These are phyloP conservation scores for Fraxinus anomala DNA, from an alignment of 257 asterid species.

Conservation along the genomic window DNA sequence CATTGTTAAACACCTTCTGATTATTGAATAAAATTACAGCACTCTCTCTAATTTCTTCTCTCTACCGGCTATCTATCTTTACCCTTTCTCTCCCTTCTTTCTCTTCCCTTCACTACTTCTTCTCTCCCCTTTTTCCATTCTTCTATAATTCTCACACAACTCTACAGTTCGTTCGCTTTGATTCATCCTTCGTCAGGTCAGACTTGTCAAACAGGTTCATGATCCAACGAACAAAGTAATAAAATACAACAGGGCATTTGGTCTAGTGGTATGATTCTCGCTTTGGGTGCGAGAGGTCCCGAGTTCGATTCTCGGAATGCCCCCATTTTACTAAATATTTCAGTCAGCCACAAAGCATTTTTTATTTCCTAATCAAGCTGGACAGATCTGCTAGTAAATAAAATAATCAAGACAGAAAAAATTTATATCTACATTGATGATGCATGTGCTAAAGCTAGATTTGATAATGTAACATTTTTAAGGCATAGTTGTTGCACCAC, in stretches of 20 bases:
- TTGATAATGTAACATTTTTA: neutral
- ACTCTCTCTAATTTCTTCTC: neutral
- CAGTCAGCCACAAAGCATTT: neutral
- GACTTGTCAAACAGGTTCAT: neutral
- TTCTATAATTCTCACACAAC: too few relatives aligned
- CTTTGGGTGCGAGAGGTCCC: slow-evolving; percentile 83
- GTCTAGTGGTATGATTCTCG: slow-evolving; percentile 87
- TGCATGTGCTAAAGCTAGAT: neutral
- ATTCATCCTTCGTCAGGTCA: neutral
- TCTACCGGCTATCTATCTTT: too few relatives aligned
- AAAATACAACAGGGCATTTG: slow-evolving; percentile 54
- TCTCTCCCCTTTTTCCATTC: too few relatives aligned
- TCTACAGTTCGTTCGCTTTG: too few relatives aligned
- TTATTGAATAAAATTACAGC: too few relatives aligned
- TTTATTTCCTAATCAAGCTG: neutral
- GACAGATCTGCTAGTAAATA: neutral
- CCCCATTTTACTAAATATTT: slow-evolving; percentile 39
- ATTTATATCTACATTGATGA: neutral
- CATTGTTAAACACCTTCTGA: too few relatives aligned
- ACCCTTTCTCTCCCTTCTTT: too few relatives aligned
- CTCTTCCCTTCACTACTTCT: too few relatives aligned
- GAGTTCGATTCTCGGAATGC: slow-evolving; percentile 81
- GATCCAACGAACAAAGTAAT: neutral
- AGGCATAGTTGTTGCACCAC: neutral
- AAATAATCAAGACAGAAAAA: neutral